Conservation (phyloP, 805 yeast genomes). For the Zygoascus bituminiphila region DNA sequence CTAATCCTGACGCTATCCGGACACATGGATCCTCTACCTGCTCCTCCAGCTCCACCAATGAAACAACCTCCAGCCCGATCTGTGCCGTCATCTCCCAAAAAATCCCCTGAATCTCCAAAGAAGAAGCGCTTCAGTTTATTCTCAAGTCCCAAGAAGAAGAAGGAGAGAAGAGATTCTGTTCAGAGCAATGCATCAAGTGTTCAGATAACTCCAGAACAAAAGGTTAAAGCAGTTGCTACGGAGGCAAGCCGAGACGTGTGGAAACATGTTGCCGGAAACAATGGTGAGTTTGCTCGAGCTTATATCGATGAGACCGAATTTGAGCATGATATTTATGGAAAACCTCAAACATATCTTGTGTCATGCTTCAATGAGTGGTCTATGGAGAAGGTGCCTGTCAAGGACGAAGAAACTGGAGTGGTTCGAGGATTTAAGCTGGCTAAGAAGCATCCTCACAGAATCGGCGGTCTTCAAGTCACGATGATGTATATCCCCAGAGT, state of each 20-base stretch:
- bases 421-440: neutral
- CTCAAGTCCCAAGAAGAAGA: slow-evolving; percentile 12
- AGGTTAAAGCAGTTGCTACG: slow-evolving; percentile 1
- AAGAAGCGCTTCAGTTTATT: slow-evolving; percentile 17
- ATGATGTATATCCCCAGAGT: slow-evolving; percentile 53
- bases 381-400: neutral
- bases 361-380: slow-evolving; percentile 78
- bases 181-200: neutral
- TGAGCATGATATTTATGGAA: slow-evolving; percentile 48
- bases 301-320: slow-evolving; percentile 55
- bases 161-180: neutral
- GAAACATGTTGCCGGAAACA: slow-evolving; percentile 12
- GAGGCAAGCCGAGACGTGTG: slow-evolving; percentile 11
- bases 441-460: slow-evolving; percentile 22
- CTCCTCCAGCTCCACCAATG: neutral
- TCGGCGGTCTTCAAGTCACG: slow-evolving; percentile 47
- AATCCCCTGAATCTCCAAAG: slow-evolving; percentile 7
- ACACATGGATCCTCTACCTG: slow-evolving; percentile 11
- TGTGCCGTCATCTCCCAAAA: slow-evolving; percentile 2
- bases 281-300: slow-evolving; percentile 55
- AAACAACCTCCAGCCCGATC: neutral
- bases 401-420: neutral
- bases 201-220: neutral
- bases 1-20: slow-evolving; percentile 67
- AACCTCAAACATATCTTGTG: slow-evolving; percentile 42